Base-by-base conservation (phyloP, 2,329 filamentous ascomycete species). In the Aspergillus sp. region DNA sequence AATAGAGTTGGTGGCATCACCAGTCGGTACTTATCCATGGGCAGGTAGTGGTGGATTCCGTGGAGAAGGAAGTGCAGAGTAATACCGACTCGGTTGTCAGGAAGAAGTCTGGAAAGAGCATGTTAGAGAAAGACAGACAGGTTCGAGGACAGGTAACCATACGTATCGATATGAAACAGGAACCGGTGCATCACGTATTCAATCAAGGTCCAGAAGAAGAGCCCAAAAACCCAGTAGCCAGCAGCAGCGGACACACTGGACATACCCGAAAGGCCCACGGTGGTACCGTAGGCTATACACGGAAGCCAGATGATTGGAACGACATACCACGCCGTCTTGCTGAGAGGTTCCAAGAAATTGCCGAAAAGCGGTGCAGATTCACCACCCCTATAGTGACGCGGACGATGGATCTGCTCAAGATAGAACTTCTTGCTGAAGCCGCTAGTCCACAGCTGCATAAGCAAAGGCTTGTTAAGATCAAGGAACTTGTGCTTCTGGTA, bases 301-400 rank as follows among this genome's bases (percentile, higher is more conserved):
- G 93, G 93, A 38, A 93, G 66, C 93, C 93, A 98, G 1, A 95
- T 51, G 0, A 76, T 76, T 2, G 93, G 93, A 9, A 98, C 78
- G 41, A 95, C 68, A 82, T 85, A 98, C 93, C 93, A 98, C 1
- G 93, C 82, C 2, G 93, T 98, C 77, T 90, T 86, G 68, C 85
- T 90, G 50, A 98, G 74, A n/a, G 93, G 93, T 72, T 98, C 93
- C n/a, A 98, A 76, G 67, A 98, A 95, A 72, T 98, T 97, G 51
- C 93, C 93, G 70, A 98, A 98, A 20, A 98, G 73, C 17, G 93
- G 93, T 33, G 93, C 93, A 5, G 90, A 96, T 53, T 83, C 83
- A 49, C 93, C 93, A 55, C 91, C 91, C 66, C 84, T 94, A 78
- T 97, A 98, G 69, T 98, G 91, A 50, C 93, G 84, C 15, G 93